Percentiles rank a stretch among this genome's conserved stretches.
Evolutionary conservation across 805 yeast species (phyloP).

Genomic region (Grigorovia humatica): DNA sequence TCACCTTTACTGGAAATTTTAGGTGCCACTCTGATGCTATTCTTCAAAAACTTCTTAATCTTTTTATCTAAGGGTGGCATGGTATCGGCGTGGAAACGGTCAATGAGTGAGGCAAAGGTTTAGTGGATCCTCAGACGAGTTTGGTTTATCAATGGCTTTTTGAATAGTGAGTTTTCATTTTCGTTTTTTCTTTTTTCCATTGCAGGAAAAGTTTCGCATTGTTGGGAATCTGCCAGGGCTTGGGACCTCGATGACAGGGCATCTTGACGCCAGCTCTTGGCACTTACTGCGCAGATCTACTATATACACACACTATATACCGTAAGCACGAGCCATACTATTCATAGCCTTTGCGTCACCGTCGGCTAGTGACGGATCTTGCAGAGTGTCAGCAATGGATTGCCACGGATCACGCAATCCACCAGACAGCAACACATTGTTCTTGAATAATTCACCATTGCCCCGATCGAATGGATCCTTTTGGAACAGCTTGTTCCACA

Average conservation of each 20-base stretch:
- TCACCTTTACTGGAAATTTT: constrained; percentile 45
- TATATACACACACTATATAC: constrained; percentile 4
- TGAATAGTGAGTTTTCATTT: no score
- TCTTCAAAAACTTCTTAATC: constrained; percentile 27
- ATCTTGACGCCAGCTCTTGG: no score
- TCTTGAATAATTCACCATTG: constrained; percentile 68
- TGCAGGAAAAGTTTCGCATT: no score
- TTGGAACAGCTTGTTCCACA: constrained; percentile 67
- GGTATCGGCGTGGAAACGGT: not conserved
- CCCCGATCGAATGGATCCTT: constrained; percentile 57
- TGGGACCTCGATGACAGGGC: no score
- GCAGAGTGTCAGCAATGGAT: constrained; percentile 71
- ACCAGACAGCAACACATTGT: constrained; percentile 79
- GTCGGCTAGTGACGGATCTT: constrained; percentile 42
- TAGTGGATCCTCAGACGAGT: no score
- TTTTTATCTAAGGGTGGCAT: constrained; percentile 29
- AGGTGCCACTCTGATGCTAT: constrained; percentile 30
- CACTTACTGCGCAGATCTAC: no score
- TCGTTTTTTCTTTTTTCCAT: no score
- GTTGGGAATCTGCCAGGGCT: no score
- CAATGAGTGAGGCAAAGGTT: not conserved
- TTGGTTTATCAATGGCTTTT: no score
- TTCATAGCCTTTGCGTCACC: constrained; percentile 72
- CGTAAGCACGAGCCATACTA: constrained; percentile 30
- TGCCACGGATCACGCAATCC: constrained; percentile 87